Conservation (phyloP, 306 rosid genomes). For the Ammopiptanthus mongolicus region DNA sequence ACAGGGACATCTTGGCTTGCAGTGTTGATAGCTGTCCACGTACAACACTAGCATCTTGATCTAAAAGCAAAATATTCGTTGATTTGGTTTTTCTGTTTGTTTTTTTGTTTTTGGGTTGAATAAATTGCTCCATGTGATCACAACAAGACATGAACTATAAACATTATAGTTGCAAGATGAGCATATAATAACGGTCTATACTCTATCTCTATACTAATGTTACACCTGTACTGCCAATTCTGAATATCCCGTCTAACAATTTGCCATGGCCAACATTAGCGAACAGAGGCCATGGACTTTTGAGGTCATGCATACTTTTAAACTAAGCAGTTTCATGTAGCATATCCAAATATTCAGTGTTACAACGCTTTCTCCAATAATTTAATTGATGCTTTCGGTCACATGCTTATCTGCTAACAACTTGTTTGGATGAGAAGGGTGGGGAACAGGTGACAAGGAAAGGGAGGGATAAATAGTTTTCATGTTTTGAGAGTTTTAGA, state of each 20-base stretch:
- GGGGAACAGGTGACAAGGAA: no score
- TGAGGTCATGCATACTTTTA: neutral
- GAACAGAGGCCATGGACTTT: neutral
- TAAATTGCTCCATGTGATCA: conserved; percentile 11
- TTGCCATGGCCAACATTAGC: neutral
- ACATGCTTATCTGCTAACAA: neutral
- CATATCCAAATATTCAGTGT: neutral
- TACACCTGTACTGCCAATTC: neutral
- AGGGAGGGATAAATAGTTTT: neutral
- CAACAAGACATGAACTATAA: neutral
- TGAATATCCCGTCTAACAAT: neutral
- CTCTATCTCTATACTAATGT: neutral
- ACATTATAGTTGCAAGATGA: neutral
- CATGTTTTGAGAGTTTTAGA: neutral
- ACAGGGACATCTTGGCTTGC: conserved; percentile 84
- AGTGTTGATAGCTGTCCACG: conserved; percentile 60
- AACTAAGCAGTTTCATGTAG: neutral
- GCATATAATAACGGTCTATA: neutral
- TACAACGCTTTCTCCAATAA: no score
- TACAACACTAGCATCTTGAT: conserved; percentile 65
- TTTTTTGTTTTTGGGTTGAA: neutral
- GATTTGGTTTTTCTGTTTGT: neutral
- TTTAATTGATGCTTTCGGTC: no score
- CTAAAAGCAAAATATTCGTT: neutral
- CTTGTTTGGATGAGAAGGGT: neutral